These are phyloP conservation scores for Bretschneidera sinensis DNA, from an alignment of 345 rosid species.

Conservation along the genomic window DNA sequence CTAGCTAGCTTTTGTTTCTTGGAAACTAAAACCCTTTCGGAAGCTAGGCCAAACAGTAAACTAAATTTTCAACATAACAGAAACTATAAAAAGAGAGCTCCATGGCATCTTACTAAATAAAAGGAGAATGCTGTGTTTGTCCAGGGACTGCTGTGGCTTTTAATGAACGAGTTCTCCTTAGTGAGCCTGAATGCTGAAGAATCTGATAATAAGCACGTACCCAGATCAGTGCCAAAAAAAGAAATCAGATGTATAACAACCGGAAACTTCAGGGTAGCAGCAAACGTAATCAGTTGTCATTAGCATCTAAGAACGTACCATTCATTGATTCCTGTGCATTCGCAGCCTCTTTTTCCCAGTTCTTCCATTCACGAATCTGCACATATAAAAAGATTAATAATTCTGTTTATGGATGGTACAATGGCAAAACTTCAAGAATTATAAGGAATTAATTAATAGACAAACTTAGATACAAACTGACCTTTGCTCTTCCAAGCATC, in stretches of 20 bases:
- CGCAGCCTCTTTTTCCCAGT: constrained; percentile 56
- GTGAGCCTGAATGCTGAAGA: constrained; percentile 83
- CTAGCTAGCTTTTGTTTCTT: too few species aligned
- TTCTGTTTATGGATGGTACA: background rate
- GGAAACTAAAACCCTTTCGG: too few species aligned
- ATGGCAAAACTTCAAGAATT: background rate
- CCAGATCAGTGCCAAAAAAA: constrained; percentile 7
- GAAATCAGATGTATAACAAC: background rate
- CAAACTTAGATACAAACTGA: constrained; percentile 15
- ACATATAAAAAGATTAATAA: constrained; percentile 4
- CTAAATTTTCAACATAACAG: too few species aligned
- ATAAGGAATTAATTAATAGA: background rate
- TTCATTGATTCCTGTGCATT: constrained; percentile 31
- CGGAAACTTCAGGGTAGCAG: background rate
- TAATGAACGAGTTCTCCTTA: constrained; percentile 83
- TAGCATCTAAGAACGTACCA: constrained; percentile 18
- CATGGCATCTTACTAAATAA: constrained; percentile 49
- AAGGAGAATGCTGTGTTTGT: constrained; percentile 44
- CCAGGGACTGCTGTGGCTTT: constrained; percentile 60
- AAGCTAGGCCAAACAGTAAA: too few species aligned
- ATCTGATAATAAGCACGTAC: constrained; percentile 36
- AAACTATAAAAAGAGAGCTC: background rate
- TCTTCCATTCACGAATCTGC: constrained; percentile 92
- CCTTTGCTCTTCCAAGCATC: constrained; percentile 93
- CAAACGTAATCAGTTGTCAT: too few species aligned